Evolutionary conservation across 768 basidiomycete species (phyloP).

Genomic region (Leccinum boreale): DNA sequence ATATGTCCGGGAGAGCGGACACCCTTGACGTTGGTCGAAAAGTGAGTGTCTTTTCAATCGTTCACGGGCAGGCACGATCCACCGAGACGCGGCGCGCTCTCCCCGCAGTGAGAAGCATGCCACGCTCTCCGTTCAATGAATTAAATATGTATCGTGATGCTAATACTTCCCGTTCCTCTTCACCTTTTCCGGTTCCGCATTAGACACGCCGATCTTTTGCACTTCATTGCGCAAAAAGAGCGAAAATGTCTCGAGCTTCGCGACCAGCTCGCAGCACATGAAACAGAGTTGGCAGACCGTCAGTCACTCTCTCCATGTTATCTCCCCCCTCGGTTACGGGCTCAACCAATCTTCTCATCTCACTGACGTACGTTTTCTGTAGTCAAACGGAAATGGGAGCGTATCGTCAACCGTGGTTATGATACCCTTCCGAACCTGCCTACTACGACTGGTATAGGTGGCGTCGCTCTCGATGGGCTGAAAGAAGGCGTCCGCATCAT

Average conservation of each 20-base stretch:
- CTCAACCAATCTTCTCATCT: not conserved
- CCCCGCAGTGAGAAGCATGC: not conserved
- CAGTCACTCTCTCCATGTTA: slow-evolving; percentile 17
- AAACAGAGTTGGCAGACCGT: slow-evolving; percentile 68
- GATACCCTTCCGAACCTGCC: slow-evolving; percentile 6
- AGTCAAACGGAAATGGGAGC: slow-evolving; percentile 86
- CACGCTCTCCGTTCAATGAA: not conserved
- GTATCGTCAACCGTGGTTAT: slow-evolving; percentile 61
- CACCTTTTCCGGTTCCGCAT: not conserved
- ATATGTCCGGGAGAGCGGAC: slow-evolving; percentile 21
- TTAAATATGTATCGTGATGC: not conserved
- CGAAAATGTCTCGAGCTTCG: slow-evolving; percentile 79
- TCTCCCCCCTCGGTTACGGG: not conserved
- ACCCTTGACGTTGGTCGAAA: slow-evolving; percentile 69
- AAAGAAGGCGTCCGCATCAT: slow-evolving; percentile 64
- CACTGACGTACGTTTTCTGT: not conserved
- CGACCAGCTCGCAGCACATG: slow-evolving; percentile 67
- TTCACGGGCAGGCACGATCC: not conserved
- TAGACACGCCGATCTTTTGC: slow-evolving; percentile 80
- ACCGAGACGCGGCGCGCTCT: not conserved
- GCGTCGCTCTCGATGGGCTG: slow-evolving; percentile 49
- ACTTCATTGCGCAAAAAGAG: slow-evolving; percentile 84
- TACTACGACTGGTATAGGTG: slow-evolving; percentile 10
- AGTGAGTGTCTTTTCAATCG: slow-evolving; percentile 41
- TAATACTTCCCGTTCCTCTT: not conserved